These are phyloP conservation scores for Alternaria rosae DNA, from an alignment of 2,329 filamentous ascomycete genomes.

Conservation along the genomic window DNA sequence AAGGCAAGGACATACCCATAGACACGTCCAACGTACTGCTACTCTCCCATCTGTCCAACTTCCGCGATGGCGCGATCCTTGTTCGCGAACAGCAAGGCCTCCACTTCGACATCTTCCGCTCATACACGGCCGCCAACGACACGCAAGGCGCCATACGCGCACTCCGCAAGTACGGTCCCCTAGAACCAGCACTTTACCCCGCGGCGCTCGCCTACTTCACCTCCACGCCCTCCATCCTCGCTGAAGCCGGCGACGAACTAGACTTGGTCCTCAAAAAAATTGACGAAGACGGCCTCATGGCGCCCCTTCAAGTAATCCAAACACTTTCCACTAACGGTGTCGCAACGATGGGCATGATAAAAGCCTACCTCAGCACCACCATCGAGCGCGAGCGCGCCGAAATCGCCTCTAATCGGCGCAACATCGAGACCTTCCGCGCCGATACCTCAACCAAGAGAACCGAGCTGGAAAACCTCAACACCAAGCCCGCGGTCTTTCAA, in stretches of 20 bases:
- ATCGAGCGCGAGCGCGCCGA: slow-evolving; percentile 89
- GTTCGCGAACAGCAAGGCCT: slow-evolving; percentile 94
- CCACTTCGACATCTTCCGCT: slow-evolving; percentile 94
- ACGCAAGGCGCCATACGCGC: slow-evolving; percentile 90
- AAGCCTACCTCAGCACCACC: slow-evolving; percentile 86
- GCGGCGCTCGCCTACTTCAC: slow-evolving; percentile 94
- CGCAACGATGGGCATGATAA: slow-evolving; percentile 97
- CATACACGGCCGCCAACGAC: slow-evolving; percentile 90
- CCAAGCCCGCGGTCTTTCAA: slow-evolving; percentile 88
- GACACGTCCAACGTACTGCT: slow-evolving; percentile 94
- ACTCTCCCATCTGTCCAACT: slow-evolving; percentile 89
- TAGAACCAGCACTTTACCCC: slow-evolving; percentile 90
- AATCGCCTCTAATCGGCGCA: slow-evolving; percentile 80
- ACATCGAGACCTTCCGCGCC: slow-evolving; percentile 81
- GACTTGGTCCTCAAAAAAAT: slow-evolving; percentile 83
- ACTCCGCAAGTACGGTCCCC: slow-evolving; percentile 86
- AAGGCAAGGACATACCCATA: slow-evolving; percentile 79
- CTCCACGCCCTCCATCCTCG: slow-evolving; percentile 78
- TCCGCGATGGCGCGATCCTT: slow-evolving; percentile 86
- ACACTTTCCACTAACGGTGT: slow-evolving; percentile 81
- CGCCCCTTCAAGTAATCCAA: slow-evolving; percentile 94
- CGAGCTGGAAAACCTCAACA: slow-evolving; percentile 78
- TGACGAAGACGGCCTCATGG: slow-evolving; percentile 89
- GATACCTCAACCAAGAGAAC: slow-evolving; percentile 82
- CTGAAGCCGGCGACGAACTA: slow-evolving; percentile 87